These are phyloP conservation scores for Candolleomyces eurysporus DNA, from an alignment of 768 basidiomycete genomes.

Conservation along the genomic window DNA sequence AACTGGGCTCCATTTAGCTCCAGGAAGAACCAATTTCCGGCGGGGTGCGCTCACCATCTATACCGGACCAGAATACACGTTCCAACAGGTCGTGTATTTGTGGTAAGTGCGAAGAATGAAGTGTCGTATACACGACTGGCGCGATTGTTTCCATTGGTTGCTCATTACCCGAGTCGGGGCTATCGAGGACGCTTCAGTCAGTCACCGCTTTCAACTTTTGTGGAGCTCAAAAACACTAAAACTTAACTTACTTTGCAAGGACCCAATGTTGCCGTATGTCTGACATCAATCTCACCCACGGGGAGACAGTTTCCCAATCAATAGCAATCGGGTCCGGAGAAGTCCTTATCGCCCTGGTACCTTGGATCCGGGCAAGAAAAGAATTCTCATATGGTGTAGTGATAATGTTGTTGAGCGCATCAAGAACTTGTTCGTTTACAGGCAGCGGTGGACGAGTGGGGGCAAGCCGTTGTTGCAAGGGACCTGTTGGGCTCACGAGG, in stretches of 20 bases:
- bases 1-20: conserved; percentile 38
- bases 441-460: conserved; percentile 21
- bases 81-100: conserved; percentile 73
- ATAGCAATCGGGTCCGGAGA: conserved; percentile 47
- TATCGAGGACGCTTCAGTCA: background rate
- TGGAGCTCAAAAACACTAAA: background rate
- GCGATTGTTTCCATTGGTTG: conserved; percentile 37
- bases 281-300: conserved; percentile 75
- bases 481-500: background rate
- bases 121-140: conserved; percentile 62
- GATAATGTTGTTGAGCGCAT: conserved; percentile 52
- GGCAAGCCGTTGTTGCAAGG: conserved; percentile 34
- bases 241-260: conserved; percentile 52
- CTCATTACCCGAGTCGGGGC: background rate
- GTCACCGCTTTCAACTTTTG: no score
- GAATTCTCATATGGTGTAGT: conserved; percentile 67
- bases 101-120: conserved; percentile 56
- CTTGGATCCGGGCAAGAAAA: conserved; percentile 64
- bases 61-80: conserved; percentile 73
- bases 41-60: conserved; percentile 51
- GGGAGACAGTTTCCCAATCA: conserved; percentile 70
- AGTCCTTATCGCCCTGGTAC: conserved; percentile 26
- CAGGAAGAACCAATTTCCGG: conserved; percentile 4
- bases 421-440: conserved; percentile 36
- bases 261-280: conserved; percentile 68